Base-by-base conservation (phyloP, 192 early-diverging fungal species). In the Neocallimastix lanati region DNA sequence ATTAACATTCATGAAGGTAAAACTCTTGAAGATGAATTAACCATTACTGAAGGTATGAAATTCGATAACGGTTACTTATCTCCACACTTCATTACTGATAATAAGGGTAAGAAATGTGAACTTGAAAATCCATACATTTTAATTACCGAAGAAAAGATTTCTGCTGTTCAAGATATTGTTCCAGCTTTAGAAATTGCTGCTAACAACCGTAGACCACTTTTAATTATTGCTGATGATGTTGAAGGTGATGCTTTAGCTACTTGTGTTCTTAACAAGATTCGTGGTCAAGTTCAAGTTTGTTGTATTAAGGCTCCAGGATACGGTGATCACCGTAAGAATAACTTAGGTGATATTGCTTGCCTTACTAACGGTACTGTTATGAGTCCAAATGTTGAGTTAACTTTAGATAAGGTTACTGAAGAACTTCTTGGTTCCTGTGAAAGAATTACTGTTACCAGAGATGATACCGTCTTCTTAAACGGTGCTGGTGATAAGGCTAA, bases 1-100 rank as follows among this genome's bases (percentile, higher is more conserved):
- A 99, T 99, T 87, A 99, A 97, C 5, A 94, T 97, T 84, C 95
- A 97, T 91, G 98, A 98, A 87, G 98, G 98, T 83, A 99, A 98
- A 90, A 99, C 98, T 77, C 92, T 98, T 79, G 92, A 94, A n/a
- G 98, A 99, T 85, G 96, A 99, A 89, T 89, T 99, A 67, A 96
- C 96, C 84, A 93, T 99, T 88, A 99, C 98, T 78, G 98, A 99
- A 88, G 96, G 96, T 81, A 99, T 99, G 98, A 92, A 95, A 80
- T 99, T 99, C 87, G 98, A 99, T 87, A 95, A 97, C 81, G 98
- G 98, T 78, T 99, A 92, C 90, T 97, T 97, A 85, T 98, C 96
- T 28, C 98, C 98, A 30, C 99, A 99, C 91, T 99, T 99, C 82
- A 97, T 98, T 87, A 99, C 97, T 83, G 96, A 99, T 86, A 91